Percentiles rank a stretch among this genome's conserved stretches.
These are phyloP conservation scores for Strigomonas culicis DNA, from an alignment of 208 protist genomes.

Conservation along the genomic window DNA sequence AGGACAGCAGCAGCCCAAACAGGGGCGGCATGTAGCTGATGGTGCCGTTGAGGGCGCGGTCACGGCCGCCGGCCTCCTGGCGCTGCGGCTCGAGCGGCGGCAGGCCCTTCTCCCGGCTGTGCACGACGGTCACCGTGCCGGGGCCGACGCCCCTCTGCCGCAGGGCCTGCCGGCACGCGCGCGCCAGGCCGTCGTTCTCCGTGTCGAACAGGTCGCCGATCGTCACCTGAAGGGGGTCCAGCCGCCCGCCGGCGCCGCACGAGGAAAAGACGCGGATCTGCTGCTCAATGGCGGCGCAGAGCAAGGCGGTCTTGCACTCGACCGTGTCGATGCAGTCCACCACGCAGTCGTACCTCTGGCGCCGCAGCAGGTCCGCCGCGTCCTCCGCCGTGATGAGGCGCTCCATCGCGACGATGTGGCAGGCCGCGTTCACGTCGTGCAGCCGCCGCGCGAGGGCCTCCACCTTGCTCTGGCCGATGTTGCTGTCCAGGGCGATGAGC, in stretches of 20 bases:
- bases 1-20: conserved; percentile 79
- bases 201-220: conserved; percentile 78
- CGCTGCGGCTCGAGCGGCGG: conserved; percentile 69
- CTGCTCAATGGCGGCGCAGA: conserved; percentile 50
- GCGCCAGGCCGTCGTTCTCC: conserved; percentile 69
- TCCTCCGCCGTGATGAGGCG: conserved; percentile 65
- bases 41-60: conserved; percentile 81
- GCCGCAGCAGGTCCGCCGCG: conserved; percentile 61
- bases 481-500: conserved; percentile 85
- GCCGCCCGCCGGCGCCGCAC: conserved; percentile 77
- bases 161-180: conserved; percentile 61
- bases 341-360: conserved; percentile 78
- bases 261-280: conserved; percentile 67
- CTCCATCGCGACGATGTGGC: conserved; percentile 65
- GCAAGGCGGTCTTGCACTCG: conserved; percentile 81
- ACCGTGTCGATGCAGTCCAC: conserved; percentile 92
- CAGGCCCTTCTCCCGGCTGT: conserved; percentile 54
- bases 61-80: conserved; percentile 72
- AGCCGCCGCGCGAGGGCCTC: conserved; percentile 66
- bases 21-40: conserved; percentile 90
- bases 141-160: conserved; percentile 53
- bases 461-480: conserved; percentile 86
- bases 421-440: conserved; percentile 74
- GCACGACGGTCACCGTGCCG: conserved; percentile 58
- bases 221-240: conserved; percentile 62